These are phyloP conservation scores for Sordariomycetes sp. DNA, from an alignment of 2,329 filamentous ascomycete genomes.

Conservation along the genomic window DNA sequence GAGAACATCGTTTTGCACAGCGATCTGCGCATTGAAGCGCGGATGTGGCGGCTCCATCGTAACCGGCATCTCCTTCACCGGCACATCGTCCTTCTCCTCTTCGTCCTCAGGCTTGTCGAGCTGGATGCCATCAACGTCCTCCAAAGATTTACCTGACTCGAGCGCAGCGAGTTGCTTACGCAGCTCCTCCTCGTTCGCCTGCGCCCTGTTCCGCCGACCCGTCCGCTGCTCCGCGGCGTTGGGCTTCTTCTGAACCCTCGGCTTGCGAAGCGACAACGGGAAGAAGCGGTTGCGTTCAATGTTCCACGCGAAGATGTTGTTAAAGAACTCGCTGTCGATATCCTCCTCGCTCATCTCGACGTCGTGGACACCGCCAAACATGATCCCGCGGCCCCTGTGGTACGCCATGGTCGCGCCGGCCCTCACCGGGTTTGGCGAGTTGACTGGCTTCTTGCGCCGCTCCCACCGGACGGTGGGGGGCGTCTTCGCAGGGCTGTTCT, in stretches of 20 bases:
- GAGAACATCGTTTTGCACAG: conserved; percentile 82
- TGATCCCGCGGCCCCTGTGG: conserved; percentile 84
- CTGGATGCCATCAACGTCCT: conserved; percentile 32
- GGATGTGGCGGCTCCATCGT: conserved; percentile 76
- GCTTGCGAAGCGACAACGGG: conserved; percentile 62
- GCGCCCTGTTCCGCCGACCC: conserved; percentile 57
- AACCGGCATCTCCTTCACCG: conserved; percentile 49
- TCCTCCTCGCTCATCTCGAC: conserved; percentile 85
- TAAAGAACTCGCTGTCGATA: conserved; percentile 96
- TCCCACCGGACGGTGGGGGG: conserved; percentile 79
- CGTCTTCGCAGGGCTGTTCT: conserved; percentile 51
- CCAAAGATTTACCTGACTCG: conserved; percentile 57
- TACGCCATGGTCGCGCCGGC: conserved; percentile 89
- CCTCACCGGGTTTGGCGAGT: conserved; percentile 68
- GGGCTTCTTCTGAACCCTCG: conserved; percentile 32
- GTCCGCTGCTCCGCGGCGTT: conserved; percentile 35
- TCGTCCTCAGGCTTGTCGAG: conserved; percentile 30
- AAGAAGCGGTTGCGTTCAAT: conserved; percentile 94
- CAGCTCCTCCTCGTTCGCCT: conserved; percentile 85
- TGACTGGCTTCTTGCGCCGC: conserved; percentile 80
- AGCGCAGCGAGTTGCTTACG: conserved; percentile 76
- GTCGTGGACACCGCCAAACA: conserved; percentile 91
- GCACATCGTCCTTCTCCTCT: conserved; percentile 39
- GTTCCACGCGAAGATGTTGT: conserved; percentile 84
- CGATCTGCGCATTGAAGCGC: conserved; percentile 80